Percentiles rank a stretch among this genome's conserved stretches.
Conservation (phyloP, 805 yeast species). For the Saccharomyces eubayanus region DNA sequence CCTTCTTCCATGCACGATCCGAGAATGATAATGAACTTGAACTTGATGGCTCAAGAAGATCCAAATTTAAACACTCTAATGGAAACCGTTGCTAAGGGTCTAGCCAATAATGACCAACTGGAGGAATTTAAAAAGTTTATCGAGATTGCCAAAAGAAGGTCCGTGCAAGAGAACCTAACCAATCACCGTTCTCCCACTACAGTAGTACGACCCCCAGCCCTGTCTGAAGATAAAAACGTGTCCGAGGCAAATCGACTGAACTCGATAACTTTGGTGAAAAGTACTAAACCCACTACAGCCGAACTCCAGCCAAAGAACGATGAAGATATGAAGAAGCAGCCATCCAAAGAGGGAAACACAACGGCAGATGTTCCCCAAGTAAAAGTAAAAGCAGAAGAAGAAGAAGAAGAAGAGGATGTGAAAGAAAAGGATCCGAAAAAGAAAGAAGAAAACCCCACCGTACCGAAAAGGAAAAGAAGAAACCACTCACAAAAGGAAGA, state of each 20-base stretch:
- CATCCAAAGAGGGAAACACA: not conserved
- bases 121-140: conserved; percentile 74
- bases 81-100: conserved; percentile 81
- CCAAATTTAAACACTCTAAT: conserved; percentile 59
- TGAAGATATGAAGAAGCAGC: not conserved
- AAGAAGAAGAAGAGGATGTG: not conserved
- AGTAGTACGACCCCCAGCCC: not conserved
- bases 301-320: not conserved
- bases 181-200: not conserved
- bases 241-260: not conserved
- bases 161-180: conserved; percentile 20
- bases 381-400: conserved; percentile 1
- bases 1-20: conserved; percentile 50
- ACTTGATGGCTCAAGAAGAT: conserved; percentile 71
- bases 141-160: conserved; percentile 69
- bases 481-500: conserved; percentile 31
- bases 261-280: not conserved
- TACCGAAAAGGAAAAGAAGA: conserved; percentile 1
- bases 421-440: not conserved
- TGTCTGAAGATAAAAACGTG: not conserved
- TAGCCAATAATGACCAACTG: conserved; percentile 64
- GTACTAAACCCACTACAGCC: not conserved
- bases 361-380: not conserved
- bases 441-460: not conserved
- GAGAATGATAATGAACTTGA: conserved; percentile 77